These are phyloP conservation scores for Vanilla planifolia DNA, from an alignment of 106 monocot genomes.

Conservation along the genomic window DNA sequence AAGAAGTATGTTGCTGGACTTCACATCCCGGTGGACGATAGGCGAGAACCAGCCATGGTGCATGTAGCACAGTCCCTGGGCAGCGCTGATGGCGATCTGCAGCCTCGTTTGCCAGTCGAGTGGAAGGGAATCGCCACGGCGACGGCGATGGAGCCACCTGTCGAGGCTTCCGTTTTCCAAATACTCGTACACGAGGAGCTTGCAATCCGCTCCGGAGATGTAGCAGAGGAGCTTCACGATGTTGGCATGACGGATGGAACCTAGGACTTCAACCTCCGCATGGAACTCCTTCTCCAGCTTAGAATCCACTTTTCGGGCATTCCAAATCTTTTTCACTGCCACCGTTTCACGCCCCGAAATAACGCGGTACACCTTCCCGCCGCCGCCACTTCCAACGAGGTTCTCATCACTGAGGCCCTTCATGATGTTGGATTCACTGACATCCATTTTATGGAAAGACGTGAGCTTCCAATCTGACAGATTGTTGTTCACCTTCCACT, in stretches of 20 bases:
- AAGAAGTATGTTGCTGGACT: slow-evolving; percentile 60
- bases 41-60: slow-evolving; percentile 38
- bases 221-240: slow-evolving; percentile 78
- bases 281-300: slow-evolving; percentile 32
- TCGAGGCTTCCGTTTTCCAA: slow-evolving; percentile 72
- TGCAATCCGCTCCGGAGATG: slow-evolving; percentile 44
- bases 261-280: slow-evolving; percentile 36
- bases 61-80: slow-evolving; percentile 49
- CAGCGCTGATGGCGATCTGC: slow-evolving; percentile 36
- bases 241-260: slow-evolving; percentile 51
- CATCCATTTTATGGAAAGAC: slow-evolving; percentile 28
- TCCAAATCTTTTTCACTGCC: slow-evolving; percentile 46
- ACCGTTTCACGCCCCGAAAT: background rate
- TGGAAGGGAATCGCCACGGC: background rate
- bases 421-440: slow-evolving; percentile 35
- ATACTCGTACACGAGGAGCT: slow-evolving; percentile 86
- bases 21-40: slow-evolving; percentile 46
- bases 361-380: slow-evolving; percentile 36
- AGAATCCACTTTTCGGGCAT: slow-evolving; percentile 14
- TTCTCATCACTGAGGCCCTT: slow-evolving; percentile 24
- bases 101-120: slow-evolving; percentile 46
- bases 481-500: background rate
- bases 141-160: slow-evolving; percentile 31
- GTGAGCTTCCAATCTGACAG: slow-evolving; percentile 37
- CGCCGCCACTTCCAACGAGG: slow-evolving; percentile 45